Percentiles rank a stretch among this genome's conserved stretches.
Evolutionary conservation across 768 basidiomycete genomes (phyloP).

Genomic region (Hypholoma sublateritium): DNA sequence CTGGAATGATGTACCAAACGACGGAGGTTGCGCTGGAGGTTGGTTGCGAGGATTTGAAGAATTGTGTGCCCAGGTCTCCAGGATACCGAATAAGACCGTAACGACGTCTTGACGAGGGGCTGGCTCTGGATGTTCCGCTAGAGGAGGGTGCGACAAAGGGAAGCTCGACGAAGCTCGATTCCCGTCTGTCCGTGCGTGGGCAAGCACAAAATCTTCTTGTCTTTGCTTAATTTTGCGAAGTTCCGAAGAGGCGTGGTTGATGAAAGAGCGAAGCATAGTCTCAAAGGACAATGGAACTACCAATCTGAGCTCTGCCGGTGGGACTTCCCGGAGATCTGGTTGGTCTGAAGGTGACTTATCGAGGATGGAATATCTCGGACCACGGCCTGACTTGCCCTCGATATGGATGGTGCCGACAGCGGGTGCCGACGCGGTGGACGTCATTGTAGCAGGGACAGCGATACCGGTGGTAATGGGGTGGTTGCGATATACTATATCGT

Average conservation of each 20-base stretch:
- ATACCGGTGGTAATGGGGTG: too few relatives aligned
- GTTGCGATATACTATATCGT: too few relatives aligned
- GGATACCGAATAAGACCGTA: conserved; percentile 62
- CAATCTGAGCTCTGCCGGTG: conserved; percentile 52
- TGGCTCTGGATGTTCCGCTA: conserved; percentile 36
- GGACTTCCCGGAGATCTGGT: conserved; percentile 45
- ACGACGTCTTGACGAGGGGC: conserved; percentile 82
- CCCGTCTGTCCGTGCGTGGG: conserved; percentile 64
- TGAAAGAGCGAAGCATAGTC: conserved; percentile 64
- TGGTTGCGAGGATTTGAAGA: conserved; percentile 45
- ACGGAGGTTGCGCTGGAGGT: conserved; percentile 37
- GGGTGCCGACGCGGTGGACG: too few relatives aligned
- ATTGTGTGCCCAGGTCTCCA: conserved; percentile 74
- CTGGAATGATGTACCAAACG: conserved; percentile 31
- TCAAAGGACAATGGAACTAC: conserved; percentile 66
- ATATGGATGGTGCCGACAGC: too few relatives aligned
- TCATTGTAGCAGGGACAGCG: too few relatives aligned
- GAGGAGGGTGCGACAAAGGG: conserved; percentile 39
- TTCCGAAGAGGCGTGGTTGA: conserved; percentile 78
- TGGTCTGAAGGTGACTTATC: conserved; percentile 33
- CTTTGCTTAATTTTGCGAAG: conserved; percentile 84
- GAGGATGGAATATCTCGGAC: conserved; percentile 33
- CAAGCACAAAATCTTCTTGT: conserved; percentile 82
- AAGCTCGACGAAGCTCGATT: conserved; percentile 53
- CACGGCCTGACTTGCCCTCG: conserved; percentile 39